These are phyloP conservation scores for Betula pendula DNA, from an alignment of 306 rosid genomes.

Conservation along the genomic window DNA sequence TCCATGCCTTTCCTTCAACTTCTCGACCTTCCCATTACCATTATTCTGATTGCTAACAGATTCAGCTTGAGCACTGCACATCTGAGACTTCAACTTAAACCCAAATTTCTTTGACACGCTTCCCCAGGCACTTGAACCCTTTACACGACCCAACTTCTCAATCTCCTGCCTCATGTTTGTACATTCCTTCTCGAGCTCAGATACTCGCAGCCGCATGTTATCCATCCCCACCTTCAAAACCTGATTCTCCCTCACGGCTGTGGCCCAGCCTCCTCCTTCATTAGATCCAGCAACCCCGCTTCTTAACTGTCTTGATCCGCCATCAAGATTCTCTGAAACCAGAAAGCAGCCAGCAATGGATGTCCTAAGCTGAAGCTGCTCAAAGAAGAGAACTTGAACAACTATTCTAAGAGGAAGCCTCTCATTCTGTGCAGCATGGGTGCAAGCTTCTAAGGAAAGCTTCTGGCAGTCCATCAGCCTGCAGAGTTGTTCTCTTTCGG, in stretches of 20 bases:
- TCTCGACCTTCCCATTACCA: slow-evolving; percentile 58
- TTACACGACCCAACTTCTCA: slow-evolving; percentile 67
- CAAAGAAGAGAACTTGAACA: slow-evolving; percentile 94
- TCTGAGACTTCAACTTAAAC: slow-evolving; percentile 86
- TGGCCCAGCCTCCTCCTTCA: slow-evolving; percentile 97
- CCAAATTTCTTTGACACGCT: slow-evolving; percentile 82
- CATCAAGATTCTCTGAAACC: slow-evolving; percentile 88
- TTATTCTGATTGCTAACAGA: slow-evolving; percentile 73
- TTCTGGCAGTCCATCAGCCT: slow-evolving; percentile 97
- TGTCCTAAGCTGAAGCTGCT: slow-evolving; percentile 97
- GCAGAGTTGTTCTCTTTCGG: slow-evolving; percentile 89
- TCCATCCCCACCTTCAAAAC: slow-evolving; percentile 98
- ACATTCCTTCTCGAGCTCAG: slow-evolving; percentile 98
- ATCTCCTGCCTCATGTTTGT: slow-evolving; percentile 95
- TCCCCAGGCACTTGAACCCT: slow-evolving; percentile 81
- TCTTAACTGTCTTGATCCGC: slow-evolving; percentile 83
- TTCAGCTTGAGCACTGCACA: slow-evolving; percentile 98
- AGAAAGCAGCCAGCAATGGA: slow-evolving; percentile 94
- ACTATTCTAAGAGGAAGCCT: slow-evolving; percentile 91
- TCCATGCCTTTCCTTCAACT: slow-evolving; percentile 75
- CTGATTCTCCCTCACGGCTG: slow-evolving; percentile 92
- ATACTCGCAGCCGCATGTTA: slow-evolving; percentile 92
- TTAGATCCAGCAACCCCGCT: slow-evolving; percentile 69
- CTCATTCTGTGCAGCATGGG: slow-evolving; percentile 97
- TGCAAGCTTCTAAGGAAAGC: slow-evolving; percentile 97